A percentile compares a stretch with the other conserved stretches of the same genome.
These are phyloP conservation scores for Tolypocladium tundrense DNA, from an alignment of 2,329 filamentous ascomycete species.

Conservation along the genomic window DNA sequence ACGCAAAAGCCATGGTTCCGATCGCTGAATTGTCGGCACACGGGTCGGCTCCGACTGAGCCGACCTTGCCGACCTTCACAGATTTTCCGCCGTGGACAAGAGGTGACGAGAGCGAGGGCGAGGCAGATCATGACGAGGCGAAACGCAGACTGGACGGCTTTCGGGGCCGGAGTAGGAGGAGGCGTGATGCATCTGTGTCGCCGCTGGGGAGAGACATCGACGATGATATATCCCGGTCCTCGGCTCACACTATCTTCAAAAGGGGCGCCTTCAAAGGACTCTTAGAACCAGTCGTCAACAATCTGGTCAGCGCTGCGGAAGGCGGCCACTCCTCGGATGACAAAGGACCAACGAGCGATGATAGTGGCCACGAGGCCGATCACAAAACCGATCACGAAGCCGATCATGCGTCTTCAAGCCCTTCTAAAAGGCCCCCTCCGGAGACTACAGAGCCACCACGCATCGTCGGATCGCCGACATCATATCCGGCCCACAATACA, in stretches of 20 bases:
- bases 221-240: neutral
- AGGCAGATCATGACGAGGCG: neutral
- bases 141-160: neutral
- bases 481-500: neutral
- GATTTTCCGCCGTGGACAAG: slow-evolving; percentile 15
- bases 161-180: neutral
- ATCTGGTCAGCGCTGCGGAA: neutral
- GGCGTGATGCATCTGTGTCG: neutral
- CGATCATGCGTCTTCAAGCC: neutral
- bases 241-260: neutral
- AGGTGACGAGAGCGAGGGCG: slow-evolving; percentile 11
- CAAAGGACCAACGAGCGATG: neutral
- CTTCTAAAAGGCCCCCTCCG: neutral
- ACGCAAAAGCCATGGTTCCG: slow-evolving; percentile 1
- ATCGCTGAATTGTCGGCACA: neutral
- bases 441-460: neutral
- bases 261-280: neutral
- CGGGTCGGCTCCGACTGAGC: slow-evolving; percentile 4
- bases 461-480: neutral
- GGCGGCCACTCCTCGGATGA: neutral
- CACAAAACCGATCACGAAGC: neutral
- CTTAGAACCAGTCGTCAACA: neutral
- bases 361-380: neutral
- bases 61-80: neutral
- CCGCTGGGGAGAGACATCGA: neutral